Evolutionary conservation across 495 filamentous ascomycete genomes (phyloP).

Genomic region (Cercophora newfieldiana): DNA sequence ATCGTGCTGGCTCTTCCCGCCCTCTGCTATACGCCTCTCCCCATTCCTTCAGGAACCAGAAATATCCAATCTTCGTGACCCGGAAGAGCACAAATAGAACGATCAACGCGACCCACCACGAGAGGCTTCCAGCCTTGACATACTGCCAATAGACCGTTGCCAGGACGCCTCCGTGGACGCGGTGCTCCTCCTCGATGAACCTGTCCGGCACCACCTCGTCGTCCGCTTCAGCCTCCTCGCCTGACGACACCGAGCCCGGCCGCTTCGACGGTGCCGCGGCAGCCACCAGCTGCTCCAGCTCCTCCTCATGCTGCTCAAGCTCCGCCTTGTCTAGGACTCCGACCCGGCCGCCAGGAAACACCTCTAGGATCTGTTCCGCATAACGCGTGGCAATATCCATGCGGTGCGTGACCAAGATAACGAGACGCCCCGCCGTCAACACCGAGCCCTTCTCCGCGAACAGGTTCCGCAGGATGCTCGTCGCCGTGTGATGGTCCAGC

Average conservation of each 20-base stretch:
- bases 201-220: conserved; percentile 61
- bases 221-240: conserved; percentile 31
- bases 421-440: conserved; percentile 60
- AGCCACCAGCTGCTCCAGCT: conserved; percentile 26
- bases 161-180: conserved; percentile 73
- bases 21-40: conserved; percentile 65
- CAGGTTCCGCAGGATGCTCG: conserved; percentile 66
- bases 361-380: conserved; percentile 68
- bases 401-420: conserved; percentile 79
- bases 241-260: conserved; percentile 13
- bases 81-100: conserved; percentile 60
- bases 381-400: conserved; percentile 64
- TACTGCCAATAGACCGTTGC: conserved; percentile 78
- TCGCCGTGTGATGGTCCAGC: conserved; percentile 84
- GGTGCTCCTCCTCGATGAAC: conserved; percentile 79
- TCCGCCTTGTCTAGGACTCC: conserved; percentile 44
- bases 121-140: conserved; percentile 70
- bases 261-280: background rate
- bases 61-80: conserved; percentile 57
- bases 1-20: background rate
- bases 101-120: conserved; percentile 68
- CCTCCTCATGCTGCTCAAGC: conserved; percentile 27
- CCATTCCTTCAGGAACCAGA: conserved; percentile 85
- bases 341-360: conserved; percentile 56
- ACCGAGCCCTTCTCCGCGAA: conserved; percentile 54